Evolutionary conservation across 768 basidiomycete genomes (phyloP).

Genomic region (Cystobasidium ongulense): DNA sequence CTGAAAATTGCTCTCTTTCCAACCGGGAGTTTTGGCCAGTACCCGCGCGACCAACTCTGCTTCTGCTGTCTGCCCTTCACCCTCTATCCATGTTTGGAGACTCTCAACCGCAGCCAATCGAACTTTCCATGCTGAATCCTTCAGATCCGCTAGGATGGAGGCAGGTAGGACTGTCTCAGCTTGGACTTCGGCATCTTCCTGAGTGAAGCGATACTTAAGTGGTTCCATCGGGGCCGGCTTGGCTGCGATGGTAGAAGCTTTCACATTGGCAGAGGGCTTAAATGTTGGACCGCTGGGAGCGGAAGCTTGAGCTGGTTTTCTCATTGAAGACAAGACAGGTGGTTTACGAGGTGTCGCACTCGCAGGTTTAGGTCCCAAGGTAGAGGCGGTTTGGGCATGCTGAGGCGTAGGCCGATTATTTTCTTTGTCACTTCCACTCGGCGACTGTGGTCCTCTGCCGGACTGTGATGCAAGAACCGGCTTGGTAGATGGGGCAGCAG

Average conservation of each 20-base stretch:
- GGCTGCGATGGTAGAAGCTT: slow-evolving; percentile 33
- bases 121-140: slow-evolving; percentile 88
- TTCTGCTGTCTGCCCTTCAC: slow-evolving; percentile 56
- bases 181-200: slow-evolving; percentile 81
- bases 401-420: background rate
- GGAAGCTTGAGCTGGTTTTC: slow-evolving; percentile 20
- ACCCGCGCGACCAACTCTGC: slow-evolving; percentile 80
- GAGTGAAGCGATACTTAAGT: slow-evolving; percentile 81
- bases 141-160: slow-evolving; percentile 61
- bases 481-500: slow-evolving; percentile 34
- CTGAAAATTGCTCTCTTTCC: slow-evolving; percentile 98
- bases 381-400: background rate
- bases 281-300: background rate
- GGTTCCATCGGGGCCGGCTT: slow-evolving; percentile 57
- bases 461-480: background rate
- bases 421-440: slow-evolving; percentile 14
- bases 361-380: background rate
- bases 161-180: slow-evolving; percentile 60
- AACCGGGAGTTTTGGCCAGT: slow-evolving; percentile 77
- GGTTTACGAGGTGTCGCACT: slow-evolving; percentile 38
- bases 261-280: background rate
- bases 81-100: slow-evolving; percentile 68
- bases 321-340: slow-evolving; percentile 32
- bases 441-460: slow-evolving; percentile 21
- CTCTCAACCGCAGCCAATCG: slow-evolving; percentile 79